Evolutionary conservation across 2,329 filamentous ascomycete genomes (phyloP), one percentile per base, ranked within the genome.

Genomic region (Xylaria sp.): DNA sequence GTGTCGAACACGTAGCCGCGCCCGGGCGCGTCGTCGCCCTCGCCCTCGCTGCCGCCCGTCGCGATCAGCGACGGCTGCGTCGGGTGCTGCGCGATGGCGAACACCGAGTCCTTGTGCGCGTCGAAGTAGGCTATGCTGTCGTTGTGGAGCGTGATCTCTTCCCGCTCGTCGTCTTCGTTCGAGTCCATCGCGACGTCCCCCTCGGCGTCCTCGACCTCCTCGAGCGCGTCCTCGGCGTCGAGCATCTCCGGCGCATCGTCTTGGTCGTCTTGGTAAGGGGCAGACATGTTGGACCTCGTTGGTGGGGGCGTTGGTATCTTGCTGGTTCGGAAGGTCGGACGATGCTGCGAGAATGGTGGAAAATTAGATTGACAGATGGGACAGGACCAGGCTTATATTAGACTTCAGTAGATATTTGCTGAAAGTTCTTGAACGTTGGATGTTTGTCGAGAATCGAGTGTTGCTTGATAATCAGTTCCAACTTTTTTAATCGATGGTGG

Each of bases 71-170:
- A 80, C 5, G 88, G 85, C 68, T 89, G 81, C 6, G 86, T 78
- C 3, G 94, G 94, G 71, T 99, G 94, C 71, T 96, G 91, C 17
- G 93, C 91, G 71, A 99, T 94, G 74, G 90, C 86, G 78, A 97
- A 99, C 68, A 99, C 89, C 56, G 89, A 92, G 80, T 97, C 92
- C 64, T 86, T 89, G 77, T 97, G 91, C 34, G 76, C 74, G 77
- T 97, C 94, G 69, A 97, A 97, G 78, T 96, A 93, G 56, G 91
- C 93, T 62, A 88, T 80, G 62, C 91, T 95, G 79, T 99, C 93
- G 79, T 97, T 99, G 59, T 94, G 85, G 6, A 97, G 80, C 39
- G 84, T 76, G 39, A 97, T 85, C 71, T 94, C 91, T 63, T 87
- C 82, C 22, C 82, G 83, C 41, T 80, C 81, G 24, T 90, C 88